These are phyloP conservation scores for Pelagomonas calceolata DNA, from an alignment of 108 stramenopile genomes.

Conservation along the genomic window DNA sequence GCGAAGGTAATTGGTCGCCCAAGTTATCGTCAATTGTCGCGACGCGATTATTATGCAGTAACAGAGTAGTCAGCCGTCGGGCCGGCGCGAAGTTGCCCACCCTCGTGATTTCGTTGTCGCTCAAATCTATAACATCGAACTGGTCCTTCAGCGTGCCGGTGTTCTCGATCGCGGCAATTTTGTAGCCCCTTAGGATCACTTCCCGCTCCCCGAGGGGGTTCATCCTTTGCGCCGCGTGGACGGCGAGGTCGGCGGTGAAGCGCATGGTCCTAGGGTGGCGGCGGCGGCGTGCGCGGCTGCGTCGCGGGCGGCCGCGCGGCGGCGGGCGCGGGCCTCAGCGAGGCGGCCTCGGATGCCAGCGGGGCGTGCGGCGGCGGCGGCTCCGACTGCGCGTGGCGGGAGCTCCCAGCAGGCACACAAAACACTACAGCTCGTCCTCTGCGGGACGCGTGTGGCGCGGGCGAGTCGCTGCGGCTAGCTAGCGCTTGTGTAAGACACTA, in stretches of 20 bases:
- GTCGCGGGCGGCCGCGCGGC: no score
- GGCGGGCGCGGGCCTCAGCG: no score
- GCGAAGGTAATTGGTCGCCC: not conserved
- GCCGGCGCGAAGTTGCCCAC: conserved; percentile 8
- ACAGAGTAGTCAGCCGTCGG: not conserved
- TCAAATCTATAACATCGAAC: conserved; percentile 1
- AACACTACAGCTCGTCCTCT: no score
- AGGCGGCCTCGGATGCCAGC: no score
- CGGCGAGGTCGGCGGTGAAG: not conserved
- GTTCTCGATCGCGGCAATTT: conserved; percentile 17
- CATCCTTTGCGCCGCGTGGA: conserved; percentile 1
- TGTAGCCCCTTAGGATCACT: conserved; percentile 7
- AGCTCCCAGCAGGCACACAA: no score
- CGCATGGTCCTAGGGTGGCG: no score
- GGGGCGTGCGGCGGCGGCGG: no score
- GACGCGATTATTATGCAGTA: conserved; percentile 12
- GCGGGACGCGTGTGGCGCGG: no score
- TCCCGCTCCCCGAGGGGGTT: conserved; percentile 10
- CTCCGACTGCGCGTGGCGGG: no score
- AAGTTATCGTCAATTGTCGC: not conserved
- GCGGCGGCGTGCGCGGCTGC: no score
- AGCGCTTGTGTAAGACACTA: no score
- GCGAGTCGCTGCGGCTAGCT: no score
- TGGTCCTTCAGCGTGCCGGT: conserved; percentile 1
- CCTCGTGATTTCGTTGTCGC: conserved; percentile 17